A percentile compares a stretch with the other conserved stretches of the same genome.
Conservation (phyloP, 2,329 filamentous ascomycete species). For the Nakataea oryzae region DNA sequence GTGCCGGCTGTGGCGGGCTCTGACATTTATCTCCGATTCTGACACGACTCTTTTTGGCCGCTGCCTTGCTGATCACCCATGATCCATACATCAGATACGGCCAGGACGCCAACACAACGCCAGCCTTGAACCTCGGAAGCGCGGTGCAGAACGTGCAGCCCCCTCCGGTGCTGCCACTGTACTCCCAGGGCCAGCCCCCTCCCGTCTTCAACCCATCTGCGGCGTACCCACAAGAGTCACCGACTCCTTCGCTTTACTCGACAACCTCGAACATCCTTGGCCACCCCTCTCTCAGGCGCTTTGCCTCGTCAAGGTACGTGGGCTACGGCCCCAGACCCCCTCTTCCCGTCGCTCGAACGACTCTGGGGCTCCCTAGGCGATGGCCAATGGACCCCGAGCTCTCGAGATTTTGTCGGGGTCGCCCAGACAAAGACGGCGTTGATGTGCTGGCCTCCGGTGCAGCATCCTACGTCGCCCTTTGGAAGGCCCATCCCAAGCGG, state of each 20-base stretch:
- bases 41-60: neutral
- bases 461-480: neutral
- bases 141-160: slow-evolving; percentile 38
- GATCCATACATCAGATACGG: slow-evolving; percentile 36
- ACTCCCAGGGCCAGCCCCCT: slow-evolving; percentile 28
- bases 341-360: neutral
- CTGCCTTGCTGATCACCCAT: slow-evolving; percentile 16
- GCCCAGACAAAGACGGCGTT: no score
- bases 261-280: slow-evolving; percentile 32
- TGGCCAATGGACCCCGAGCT: neutral
- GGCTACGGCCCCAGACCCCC: slow-evolving; percentile 5
- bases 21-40: neutral
- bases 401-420: no score
- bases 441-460: neutral
- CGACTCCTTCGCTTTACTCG: slow-evolving; percentile 33
- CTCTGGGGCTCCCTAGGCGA: no score
- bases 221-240: slow-evolving; percentile 38
- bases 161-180: slow-evolving; percentile 39
- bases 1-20: neutral
- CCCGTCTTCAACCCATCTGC: slow-evolving; percentile 33
- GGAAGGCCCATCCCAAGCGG: neutral
- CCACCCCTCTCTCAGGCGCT: slow-evolving; percentile 40
- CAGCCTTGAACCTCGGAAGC: slow-evolving; percentile 39
- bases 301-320: slow-evolving; percentile 42
- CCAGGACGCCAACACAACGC: slow-evolving; percentile 40